Evolutionary conservation across 1,284 basidiomycete genomes (phyloP), one percentile per base, ranked within the genome.

Genomic region (Ganoderma meredithae): DNA sequence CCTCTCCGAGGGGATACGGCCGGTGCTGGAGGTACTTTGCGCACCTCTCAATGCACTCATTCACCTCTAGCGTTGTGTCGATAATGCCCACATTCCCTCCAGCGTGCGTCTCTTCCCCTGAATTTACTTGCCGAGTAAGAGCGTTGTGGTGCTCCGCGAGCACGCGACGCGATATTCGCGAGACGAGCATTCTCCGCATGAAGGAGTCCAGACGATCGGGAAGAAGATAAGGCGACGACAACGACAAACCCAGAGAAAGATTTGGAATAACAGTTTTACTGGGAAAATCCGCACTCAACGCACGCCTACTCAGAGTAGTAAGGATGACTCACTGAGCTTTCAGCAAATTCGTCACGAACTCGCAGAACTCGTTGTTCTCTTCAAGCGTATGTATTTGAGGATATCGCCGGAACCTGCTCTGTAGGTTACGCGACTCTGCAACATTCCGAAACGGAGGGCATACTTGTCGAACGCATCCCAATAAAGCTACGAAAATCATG

Each of bases 81-180:
- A 97, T 96, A 71, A 97, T 93, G 9, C 95, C 95, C 36, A 97
- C 94, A 76, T 92, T 92, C 12, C 89, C 86, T 27, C 60, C 53
- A 8, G 49, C 27, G 36, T 68, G 90, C 86, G 40, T 73, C 65
- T 82, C 83, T 27, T 81, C 1, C 56, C 77, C 69, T 84, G 76
- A 33, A 85, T 84, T 47, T 86, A 86, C 66, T 89, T 86, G 5
- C 22, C 19, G 36, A 25, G 93, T 92, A 5, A 97, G 83, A 2
- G 94, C 92, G 65, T 97, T 90, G 74, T 97, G 95, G 75, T 97
- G 95, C 76, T 97, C 94, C 1, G 91, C 94, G 39, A 97, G 85
- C 36, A 97, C 95, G 52, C 96, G 88, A 31, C 95, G 86, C 10
- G 95, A 96, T 77, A 97, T 96, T 64, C 96, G 86, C 3, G 95